Percentiles rank a stretch among this genome's conserved stretches.
These are phyloP conservation scores for Mycena filopes DNA, from an alignment of 768 basidiomycete species.

Conservation along the genomic window DNA sequence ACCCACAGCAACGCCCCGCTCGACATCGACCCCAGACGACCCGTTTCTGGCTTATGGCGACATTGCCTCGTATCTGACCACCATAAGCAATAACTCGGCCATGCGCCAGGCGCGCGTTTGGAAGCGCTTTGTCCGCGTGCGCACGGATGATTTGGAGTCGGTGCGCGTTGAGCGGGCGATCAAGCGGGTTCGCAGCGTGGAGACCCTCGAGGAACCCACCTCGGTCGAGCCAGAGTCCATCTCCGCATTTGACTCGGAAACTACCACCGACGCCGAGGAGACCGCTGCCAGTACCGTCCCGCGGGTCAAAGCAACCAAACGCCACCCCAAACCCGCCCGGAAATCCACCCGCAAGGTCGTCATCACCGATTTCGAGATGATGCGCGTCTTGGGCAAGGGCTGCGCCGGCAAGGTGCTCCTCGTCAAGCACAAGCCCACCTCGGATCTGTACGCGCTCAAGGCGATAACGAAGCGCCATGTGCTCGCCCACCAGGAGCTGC, in stretches of 20 bases:
- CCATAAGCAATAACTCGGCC: constrained; percentile 72
- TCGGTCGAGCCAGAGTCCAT: constrained; percentile 73
- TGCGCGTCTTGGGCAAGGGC: constrained; percentile 95
- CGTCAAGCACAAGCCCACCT: constrained; percentile 80
- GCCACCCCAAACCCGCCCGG: constrained; percentile 47
- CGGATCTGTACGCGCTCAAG: constrained; percentile 90
- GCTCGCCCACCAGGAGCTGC: constrained; percentile 94
- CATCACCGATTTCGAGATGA: constrained; percentile 96
- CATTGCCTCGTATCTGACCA: constrained; percentile 84
- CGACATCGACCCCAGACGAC: constrained; percentile 63
- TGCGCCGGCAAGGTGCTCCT: constrained; percentile 97
- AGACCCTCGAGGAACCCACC: constrained; percentile 15
- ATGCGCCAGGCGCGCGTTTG: constrained; percentile 77
- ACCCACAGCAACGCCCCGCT: constrained; percentile 61
- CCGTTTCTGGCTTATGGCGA: constrained; percentile 66
- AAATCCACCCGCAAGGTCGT: constrained; percentile 77
- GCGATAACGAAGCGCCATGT: constrained; percentile 98
- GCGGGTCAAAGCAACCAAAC: constrained; percentile 45
- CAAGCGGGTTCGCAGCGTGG: constrained; percentile 82
- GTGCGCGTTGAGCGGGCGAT: constrained; percentile 88
- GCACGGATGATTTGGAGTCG: constrained; percentile 90
- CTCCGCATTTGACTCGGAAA: constrained; percentile 53
- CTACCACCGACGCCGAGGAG: constrained; percentile 43
- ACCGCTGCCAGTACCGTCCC: constrained; percentile 55
- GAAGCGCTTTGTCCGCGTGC: constrained; percentile 87